Percentiles rank a stretch among this genome's conserved stretches.
phyloP scores from a whole-genome alignment of 176 grass and related monocot species.

The Poa pratensis region DNA sequence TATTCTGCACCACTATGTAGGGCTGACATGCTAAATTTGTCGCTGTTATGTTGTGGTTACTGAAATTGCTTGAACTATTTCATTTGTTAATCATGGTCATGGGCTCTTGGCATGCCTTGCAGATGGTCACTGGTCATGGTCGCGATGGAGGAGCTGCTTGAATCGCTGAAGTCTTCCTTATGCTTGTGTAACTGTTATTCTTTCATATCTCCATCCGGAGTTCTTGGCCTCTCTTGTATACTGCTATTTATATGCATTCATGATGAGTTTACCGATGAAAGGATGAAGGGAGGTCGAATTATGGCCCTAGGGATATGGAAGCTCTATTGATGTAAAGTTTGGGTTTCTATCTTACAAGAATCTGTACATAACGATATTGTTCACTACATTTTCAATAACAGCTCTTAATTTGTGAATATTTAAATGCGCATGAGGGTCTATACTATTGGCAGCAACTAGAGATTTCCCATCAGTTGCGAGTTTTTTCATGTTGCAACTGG shows the following conservation, averaged over 20 bases:
- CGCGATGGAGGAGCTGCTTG: slow-evolving; percentile 50
- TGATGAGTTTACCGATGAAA: slow-evolving; percentile 50
- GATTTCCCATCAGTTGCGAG: neutral
- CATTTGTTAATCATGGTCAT: slow-evolving; percentile 13
- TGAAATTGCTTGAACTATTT: slow-evolving; percentile 13
- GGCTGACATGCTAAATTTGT: slow-evolving; percentile 3
- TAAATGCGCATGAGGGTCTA: neutral
- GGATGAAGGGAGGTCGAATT: slow-evolving; percentile 53
- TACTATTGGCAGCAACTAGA: neutral
- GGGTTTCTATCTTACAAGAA: slow-evolving; percentile 54
- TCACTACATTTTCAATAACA: slow-evolving; percentile 64
- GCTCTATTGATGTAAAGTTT: slow-evolving; percentile 50
- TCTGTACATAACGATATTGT: slow-evolving; percentile 69
- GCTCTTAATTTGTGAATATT: slow-evolving; percentile 62
- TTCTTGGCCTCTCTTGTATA: slow-evolving; percentile 65
- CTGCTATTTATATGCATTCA: slow-evolving; percentile 50
- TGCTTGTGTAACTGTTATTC: slow-evolving; percentile 66
- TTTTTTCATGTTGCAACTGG: slow-evolving; percentile 19
- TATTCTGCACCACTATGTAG: slow-evolving; percentile 7
- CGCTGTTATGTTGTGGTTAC: neutral
- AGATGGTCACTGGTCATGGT: slow-evolving; percentile 54
- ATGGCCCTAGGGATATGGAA: slow-evolving; percentile 42
- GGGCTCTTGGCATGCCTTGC: slow-evolving; percentile 30
- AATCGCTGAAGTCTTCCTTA: slow-evolving; percentile 46
- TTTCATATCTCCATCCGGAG: slow-evolving; percentile 63